Evolutionary conservation across 371 early-diverging fungal species (phyloP).

Genomic region (Conidiobolus incongruus): DNA sequence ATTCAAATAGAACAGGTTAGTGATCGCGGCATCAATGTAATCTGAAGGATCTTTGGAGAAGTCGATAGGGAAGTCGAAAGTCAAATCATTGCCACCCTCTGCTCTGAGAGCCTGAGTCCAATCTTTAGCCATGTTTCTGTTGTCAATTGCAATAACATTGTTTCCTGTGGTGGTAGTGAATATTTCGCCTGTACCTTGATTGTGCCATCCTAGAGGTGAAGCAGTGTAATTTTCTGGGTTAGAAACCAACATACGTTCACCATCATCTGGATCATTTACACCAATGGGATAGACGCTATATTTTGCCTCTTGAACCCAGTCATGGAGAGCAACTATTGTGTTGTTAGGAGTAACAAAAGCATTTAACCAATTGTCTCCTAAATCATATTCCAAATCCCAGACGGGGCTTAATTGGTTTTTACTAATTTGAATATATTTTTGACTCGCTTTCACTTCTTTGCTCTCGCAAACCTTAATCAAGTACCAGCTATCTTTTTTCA

Average conservation of each 20-base stretch:
- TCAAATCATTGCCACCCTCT: constrained; percentile 13
- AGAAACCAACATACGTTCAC: not conserved
- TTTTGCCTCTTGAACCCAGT: not conserved
- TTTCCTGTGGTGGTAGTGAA: constrained; percentile 35
- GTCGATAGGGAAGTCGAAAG: constrained; percentile 52
- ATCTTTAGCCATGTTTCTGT: constrained; percentile 16
- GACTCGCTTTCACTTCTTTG: no score
- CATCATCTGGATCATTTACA: not conserved
- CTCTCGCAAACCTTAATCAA: no score
- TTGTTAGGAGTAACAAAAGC: not conserved
- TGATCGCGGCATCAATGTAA: constrained; percentile 62
- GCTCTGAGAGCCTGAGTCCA: constrained; percentile 60
- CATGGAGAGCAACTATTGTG: not conserved
- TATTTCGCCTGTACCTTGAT: not conserved
- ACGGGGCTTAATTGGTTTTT: not conserved
- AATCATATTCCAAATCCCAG: not conserved
- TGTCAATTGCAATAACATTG: constrained; percentile 44
- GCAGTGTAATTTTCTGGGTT: not conserved
- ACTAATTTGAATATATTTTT: not conserved
- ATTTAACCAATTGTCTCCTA: not conserved
- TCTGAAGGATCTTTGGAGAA: constrained; percentile 32
- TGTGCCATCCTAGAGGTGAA: not conserved
- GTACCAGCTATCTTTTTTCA: no score
- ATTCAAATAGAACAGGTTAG: constrained; percentile 10
- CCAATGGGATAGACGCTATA: not conserved